Conservation (phyloP, 2,329 filamentous ascomycete species). For the Beauveria bassiana region DNA sequence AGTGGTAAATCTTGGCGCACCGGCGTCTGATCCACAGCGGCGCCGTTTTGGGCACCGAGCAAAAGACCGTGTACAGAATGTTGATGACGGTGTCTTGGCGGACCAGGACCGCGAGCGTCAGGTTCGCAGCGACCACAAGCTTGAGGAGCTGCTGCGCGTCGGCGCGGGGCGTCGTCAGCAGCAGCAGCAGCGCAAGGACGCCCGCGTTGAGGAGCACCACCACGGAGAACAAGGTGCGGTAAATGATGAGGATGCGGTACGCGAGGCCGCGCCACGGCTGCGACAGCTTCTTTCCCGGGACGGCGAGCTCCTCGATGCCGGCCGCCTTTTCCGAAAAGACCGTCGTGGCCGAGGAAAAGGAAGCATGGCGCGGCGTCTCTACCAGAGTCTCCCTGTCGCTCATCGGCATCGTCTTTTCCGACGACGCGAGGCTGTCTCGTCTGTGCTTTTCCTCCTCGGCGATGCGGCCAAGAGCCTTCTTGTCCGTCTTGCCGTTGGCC, state of each 20-base stretch:
- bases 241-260: constrained; percentile 42
- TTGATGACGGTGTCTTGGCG: constrained; percentile 49
- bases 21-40: constrained; percentile 41
- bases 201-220: constrained; percentile 43
- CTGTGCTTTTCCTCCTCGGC: background rate
- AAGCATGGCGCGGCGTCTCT: constrained; percentile 19
- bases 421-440: background rate
- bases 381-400: constrained; percentile 18
- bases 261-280: constrained; percentile 33
- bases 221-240: constrained; percentile 48
- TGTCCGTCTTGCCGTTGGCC: constrained; percentile 50
- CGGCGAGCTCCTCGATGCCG: constrained; percentile 20
- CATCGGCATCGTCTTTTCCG: background rate
- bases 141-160: constrained; percentile 31
- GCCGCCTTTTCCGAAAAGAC: constrained; percentile 16
- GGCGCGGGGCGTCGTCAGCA: constrained; percentile 29
- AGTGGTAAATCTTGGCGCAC: constrained; percentile 43
- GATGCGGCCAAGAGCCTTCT: constrained; percentile 33
- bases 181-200: constrained; percentile 37
- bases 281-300: constrained; percentile 33
- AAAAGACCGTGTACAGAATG: constrained; percentile 37
- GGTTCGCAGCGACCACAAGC: constrained; percentile 39
- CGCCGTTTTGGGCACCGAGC: constrained; percentile 35
- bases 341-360: constrained; percentile 21
- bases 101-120: constrained; percentile 41